phyloP scores from a whole-genome alignment of 2,329 filamentous ascomycete species.

The Fusarium albosuccineum region DNA sequence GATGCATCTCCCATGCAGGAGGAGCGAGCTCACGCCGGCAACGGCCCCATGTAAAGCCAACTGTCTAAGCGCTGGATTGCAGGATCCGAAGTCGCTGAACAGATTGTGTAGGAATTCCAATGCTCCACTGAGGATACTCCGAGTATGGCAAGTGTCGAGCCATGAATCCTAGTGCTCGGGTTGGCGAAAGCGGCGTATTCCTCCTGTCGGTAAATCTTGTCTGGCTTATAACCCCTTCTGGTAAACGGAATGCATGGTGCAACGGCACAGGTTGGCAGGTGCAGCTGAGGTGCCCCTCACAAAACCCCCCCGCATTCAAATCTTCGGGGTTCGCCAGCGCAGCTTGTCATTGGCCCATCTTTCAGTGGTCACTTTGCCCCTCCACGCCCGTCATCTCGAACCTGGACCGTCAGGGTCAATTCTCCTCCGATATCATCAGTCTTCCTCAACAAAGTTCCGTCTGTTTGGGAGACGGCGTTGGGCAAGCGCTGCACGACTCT shows the following conservation, averaged over 20 bases:
- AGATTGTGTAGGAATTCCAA: background rate
- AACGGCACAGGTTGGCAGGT: constrained; percentile 25
- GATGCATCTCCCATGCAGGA: constrained; percentile 12
- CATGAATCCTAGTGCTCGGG: background rate
- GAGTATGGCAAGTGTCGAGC: background rate
- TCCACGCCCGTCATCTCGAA: constrained; percentile 10
- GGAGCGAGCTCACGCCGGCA: constrained; percentile 7
- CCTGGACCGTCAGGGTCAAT: constrained; percentile 32
- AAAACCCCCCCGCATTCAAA: constrained; percentile 43
- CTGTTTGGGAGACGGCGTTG: constrained; percentile 1
- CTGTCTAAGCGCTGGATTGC: constrained; percentile 1
- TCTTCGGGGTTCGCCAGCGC: constrained; percentile 35
- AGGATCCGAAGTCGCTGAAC: background rate
- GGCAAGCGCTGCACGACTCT: background rate
- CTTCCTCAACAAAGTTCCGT: constrained; percentile 38
- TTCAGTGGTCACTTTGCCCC: constrained; percentile 11
- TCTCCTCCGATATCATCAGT: constrained; percentile 14
- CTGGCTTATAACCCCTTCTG: constrained; percentile 2
- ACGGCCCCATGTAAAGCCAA: constrained; percentile 9
- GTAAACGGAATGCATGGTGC: constrained; percentile 4
- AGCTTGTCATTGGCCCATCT: constrained; percentile 31
- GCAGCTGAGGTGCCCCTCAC: constrained; percentile 34
- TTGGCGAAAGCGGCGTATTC: background rate
- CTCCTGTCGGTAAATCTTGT: background rate
- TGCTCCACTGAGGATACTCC: background rate